These are phyloP conservation scores for Corchorus capsularis DNA, from an alignment of 345 rosid species.

Conservation along the genomic window DNA sequence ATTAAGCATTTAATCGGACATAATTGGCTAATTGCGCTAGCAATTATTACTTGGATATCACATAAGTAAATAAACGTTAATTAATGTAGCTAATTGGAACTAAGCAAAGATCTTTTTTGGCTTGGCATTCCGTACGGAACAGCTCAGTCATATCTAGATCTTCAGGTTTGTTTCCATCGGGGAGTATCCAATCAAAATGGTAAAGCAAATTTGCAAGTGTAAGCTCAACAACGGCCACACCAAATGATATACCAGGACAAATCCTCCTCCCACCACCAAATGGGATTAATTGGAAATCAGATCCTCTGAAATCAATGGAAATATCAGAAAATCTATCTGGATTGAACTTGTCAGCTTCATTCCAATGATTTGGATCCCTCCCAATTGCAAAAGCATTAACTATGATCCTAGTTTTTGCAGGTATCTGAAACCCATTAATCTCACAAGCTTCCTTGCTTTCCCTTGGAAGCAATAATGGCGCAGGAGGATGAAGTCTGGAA, in stretches of 20 bases:
- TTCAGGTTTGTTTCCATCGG: not conserved
- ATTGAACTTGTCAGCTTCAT: not conserved
- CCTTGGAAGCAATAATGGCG: no score
- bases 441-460: not conserved
- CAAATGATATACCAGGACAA: no score
- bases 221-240: no score
- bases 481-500: not conserved
- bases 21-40: no score
- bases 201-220: no score
- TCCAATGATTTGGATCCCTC: not conserved
- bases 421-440: not conserved
- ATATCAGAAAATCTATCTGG: no score
- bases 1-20: no score
- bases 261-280: no score
- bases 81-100: not conserved
- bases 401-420: not conserved
- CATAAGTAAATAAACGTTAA: no score
- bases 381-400: not conserved
- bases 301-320: no score
- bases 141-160: not conserved
- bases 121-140: not conserved
- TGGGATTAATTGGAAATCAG: no score
- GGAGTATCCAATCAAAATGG: not conserved
- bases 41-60: no score
- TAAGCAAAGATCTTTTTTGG: not conserved